A percentile compares a stretch with the other conserved stretches of the same genome.
Conservation (phyloP, 208 protist species). For the Angomonas desouzai region DNA sequence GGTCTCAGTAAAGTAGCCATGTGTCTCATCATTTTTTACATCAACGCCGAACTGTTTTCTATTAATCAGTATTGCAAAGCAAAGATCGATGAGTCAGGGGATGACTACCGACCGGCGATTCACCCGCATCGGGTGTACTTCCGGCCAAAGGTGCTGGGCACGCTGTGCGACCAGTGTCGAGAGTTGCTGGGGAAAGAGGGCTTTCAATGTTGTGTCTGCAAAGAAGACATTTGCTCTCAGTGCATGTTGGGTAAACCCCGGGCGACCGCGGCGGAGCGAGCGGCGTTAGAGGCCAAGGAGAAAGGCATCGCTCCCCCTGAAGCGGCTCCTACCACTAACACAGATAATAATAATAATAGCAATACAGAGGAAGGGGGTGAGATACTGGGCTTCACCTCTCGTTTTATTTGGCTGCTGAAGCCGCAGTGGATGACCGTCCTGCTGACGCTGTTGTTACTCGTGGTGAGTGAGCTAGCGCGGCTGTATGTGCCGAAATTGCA, state of each 20-base stretch:
- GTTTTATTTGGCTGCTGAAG: conserved; percentile 30
- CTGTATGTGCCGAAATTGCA: conserved; percentile 45
- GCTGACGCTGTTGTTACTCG: conserved; percentile 30
- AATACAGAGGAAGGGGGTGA: conserved; percentile 4
- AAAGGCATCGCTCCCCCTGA: conserved; percentile 27
- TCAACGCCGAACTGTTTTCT: conserved; percentile 39
- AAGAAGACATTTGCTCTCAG: conserved; percentile 44
- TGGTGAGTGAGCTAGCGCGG: conserved; percentile 30
- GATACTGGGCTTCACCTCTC: conserved; percentile 24
- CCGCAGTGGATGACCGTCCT: conserved; percentile 38
- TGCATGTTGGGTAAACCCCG: conserved; percentile 34
- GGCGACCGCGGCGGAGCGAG: conserved; percentile 21
- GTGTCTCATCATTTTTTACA: conserved; percentile 36
- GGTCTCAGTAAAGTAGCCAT: conserved; percentile 34
- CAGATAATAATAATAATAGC: too few relatives aligned
- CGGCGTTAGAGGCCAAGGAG: conserved; percentile 10
- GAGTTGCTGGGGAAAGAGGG: conserved; percentile 41
- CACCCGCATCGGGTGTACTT: conserved; percentile 41
- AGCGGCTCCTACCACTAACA: too few relatives aligned
- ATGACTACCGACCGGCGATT: conserved; percentile 29
- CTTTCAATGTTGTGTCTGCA: conserved; percentile 35
- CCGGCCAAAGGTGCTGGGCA: conserved; percentile 29
- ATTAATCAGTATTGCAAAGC: conserved; percentile 24
- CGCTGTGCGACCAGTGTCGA: conserved; percentile 50
- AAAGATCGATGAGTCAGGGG: conserved; percentile 16